Evolutionary conservation across 73 alveolate species (phyloP).

Genomic region (Paramecium pentaurelia): DNA sequence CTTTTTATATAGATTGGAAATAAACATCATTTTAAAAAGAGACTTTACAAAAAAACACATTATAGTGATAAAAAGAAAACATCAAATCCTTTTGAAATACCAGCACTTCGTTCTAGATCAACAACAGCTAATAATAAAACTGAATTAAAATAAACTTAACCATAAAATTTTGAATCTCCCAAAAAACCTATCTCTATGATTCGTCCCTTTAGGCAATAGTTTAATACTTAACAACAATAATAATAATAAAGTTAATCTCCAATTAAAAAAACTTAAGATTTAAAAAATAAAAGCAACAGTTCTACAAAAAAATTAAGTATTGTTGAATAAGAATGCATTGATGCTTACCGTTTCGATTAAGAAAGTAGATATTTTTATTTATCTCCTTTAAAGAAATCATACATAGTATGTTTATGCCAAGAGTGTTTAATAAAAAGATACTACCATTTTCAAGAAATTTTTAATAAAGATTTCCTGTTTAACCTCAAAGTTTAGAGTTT

Average conservation of each 20-base stretch:
- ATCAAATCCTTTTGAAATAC: background rate
- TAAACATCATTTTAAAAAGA: background rate
- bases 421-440: background rate
- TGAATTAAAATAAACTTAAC: background rate
- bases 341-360: background rate
- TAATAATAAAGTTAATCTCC: background rate
- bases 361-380: background rate
- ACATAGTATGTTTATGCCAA: conserved; percentile 46
- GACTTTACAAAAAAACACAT: background rate
- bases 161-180: background rate
- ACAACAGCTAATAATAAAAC: conserved; percentile 15
- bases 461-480: background rate
- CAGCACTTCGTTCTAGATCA: background rate
- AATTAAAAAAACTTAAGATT: background rate
- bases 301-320: background rate
- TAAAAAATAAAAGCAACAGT: background rate
- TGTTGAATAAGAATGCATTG: background rate
- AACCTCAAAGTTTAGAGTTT: background rate
- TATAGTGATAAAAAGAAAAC: background rate
- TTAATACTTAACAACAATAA: background rate
- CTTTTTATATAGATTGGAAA: background rate
- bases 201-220: background rate
- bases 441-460: background rate
- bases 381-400: background rate
- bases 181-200: background rate